phyloP scores from a whole-genome alignment of 2,329 filamentous ascomycete species.

The Onygenales sp. region DNA sequence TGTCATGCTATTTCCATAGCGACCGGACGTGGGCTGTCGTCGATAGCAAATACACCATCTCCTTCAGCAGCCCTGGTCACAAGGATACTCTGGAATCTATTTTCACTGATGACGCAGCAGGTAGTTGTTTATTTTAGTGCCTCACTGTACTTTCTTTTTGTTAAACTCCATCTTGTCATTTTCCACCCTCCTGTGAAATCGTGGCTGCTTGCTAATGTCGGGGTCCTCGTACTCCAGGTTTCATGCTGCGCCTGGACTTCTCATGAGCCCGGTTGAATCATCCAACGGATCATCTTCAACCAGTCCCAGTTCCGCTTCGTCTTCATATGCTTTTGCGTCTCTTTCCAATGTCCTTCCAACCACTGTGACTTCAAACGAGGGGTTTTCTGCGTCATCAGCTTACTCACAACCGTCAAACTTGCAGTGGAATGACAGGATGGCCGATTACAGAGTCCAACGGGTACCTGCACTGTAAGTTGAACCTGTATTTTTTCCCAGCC shows the following conservation, averaged over 20 bases:
- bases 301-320: slow-evolving; percentile 43
- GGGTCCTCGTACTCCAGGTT: slow-evolving; percentile 35
- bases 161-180: slow-evolving; percentile 1
- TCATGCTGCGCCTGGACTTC: slow-evolving; percentile 40
- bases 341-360: slow-evolving; percentile 27
- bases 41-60: not conserved
- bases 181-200: slow-evolving; percentile 2
- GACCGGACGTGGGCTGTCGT: not conserved
- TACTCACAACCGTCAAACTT: slow-evolving; percentile 25
- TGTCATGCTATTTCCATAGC: not conserved
- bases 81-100: slow-evolving; percentile 4
- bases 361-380: slow-evolving; percentile 18
- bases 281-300: slow-evolving; percentile 46
- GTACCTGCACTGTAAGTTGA: slow-evolving; percentile 31
- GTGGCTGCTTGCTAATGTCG: slow-evolving; percentile 7
- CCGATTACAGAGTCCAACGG: slow-evolving; percentile 26
- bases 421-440: slow-evolving; percentile 27
- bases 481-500: not conserved
- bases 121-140: slow-evolving; percentile 4
- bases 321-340: slow-evolving; percentile 37
- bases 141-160: slow-evolving; percentile 2
- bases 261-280: slow-evolving; percentile 43
- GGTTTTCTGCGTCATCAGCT: slow-evolving; percentile 24
- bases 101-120: slow-evolving; percentile 1
- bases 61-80: slow-evolving; percentile 3